These are phyloP conservation scores for Aspergillus proliferans DNA, from an alignment of 2,329 filamentous ascomycete species.

Conservation along the genomic window DNA sequence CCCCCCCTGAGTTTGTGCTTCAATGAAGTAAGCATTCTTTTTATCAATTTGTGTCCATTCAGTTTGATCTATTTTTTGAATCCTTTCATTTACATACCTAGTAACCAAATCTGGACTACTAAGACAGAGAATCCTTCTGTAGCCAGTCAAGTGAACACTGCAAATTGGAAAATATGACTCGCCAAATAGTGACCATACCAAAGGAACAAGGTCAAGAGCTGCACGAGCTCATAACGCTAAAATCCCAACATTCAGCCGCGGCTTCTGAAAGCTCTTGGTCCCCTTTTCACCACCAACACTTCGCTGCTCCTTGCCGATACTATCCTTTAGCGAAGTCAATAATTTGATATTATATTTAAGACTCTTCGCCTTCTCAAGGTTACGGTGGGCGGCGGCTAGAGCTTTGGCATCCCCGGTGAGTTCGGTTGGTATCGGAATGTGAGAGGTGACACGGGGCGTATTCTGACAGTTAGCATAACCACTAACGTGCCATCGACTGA, in stretches of 20 bases:
- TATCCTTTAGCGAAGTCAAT: not conserved
- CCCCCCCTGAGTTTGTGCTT: not conserved
- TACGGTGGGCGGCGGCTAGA: too few relatives aligned
- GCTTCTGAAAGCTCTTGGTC: not conserved
- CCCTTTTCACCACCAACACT: not conserved
- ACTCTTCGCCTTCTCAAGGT: not conserved
- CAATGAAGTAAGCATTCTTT: not conserved
- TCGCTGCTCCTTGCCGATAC: not conserved
- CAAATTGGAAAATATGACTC: not conserved
- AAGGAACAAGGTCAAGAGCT: not conserved
- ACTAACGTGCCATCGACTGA: not conserved
- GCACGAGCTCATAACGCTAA: not conserved
- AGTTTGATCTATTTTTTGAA: not conserved
- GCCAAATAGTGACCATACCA: not conserved
- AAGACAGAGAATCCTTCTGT: not conserved
- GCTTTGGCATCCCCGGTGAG: not conserved
- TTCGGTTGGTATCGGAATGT: not conserved
- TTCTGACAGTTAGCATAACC: not conserved
- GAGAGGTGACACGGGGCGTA: not conserved
- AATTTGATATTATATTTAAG: not conserved
- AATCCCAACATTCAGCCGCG: not conserved
- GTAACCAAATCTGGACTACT: not conserved
- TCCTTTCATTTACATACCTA: not conserved
- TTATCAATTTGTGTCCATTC: not conserved
- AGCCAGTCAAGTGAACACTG: not conserved